These are phyloP conservation scores for Ceratocystis alfenasii DNA, from an alignment of 2,329 filamentous ascomycete species.

Conservation along the genomic window DNA sequence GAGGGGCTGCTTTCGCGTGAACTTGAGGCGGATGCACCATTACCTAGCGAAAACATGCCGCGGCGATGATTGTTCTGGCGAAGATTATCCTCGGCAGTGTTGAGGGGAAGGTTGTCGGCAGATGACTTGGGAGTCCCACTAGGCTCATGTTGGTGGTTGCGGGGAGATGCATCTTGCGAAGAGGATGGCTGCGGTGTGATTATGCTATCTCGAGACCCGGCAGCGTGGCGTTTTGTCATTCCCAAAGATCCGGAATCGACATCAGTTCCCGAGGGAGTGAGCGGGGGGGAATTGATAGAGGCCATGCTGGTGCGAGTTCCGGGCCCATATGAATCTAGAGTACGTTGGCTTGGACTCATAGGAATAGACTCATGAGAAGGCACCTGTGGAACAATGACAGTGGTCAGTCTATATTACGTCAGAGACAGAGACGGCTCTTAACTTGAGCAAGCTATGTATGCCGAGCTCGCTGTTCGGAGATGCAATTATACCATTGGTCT, in stretches of 20 bases:
- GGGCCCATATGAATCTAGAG: slow-evolving; percentile 14
- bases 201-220: slow-evolving; percentile 31
- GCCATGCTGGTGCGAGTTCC: slow-evolving; percentile 36
- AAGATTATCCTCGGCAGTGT: slow-evolving; percentile 11
- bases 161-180: slow-evolving; percentile 40
- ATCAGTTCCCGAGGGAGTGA: slow-evolving; percentile 71
- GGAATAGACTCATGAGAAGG: slow-evolving; percentile 21
- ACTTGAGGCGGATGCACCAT: slow-evolving; percentile 41
- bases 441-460: neutral
- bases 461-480: neutral
- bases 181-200: slow-evolving; percentile 58
- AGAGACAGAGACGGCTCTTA: neutral
- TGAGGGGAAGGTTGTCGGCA: slow-evolving; percentile 28
- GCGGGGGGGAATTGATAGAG: slow-evolving; percentile 72
- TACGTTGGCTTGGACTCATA: slow-evolving; percentile 16
- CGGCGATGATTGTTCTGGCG: slow-evolving; percentile 35
- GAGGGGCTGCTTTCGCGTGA: slow-evolving; percentile 55
- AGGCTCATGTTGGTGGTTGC: slow-evolving; percentile 32
- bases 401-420: slow-evolving; percentile 4
- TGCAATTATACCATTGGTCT: neutral
- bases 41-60: slow-evolving; percentile 42
- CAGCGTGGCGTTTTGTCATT: slow-evolving; percentile 16
- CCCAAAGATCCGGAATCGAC: slow-evolving; percentile 26
- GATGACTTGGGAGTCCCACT: slow-evolving; percentile 36
- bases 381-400: slow-evolving; percentile 9